phyloP scores from a whole-genome alignment of 441 rosid genomes.

The Mallotus repandus region DNA sequence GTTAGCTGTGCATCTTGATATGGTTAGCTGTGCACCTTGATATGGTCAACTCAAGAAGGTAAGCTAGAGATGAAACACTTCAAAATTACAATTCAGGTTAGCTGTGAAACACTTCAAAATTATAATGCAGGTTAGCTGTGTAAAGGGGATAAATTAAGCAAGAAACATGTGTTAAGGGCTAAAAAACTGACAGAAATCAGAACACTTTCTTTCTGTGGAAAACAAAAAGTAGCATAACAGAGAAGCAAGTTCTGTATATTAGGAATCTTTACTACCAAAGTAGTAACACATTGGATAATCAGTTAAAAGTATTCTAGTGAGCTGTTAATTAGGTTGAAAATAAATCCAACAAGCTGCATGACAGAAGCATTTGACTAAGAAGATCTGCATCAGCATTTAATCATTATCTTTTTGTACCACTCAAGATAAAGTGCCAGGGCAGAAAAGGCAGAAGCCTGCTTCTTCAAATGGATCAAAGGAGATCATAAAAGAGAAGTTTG shows the following conservation, averaged over 20 bases:
- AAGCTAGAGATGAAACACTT: not conserved
- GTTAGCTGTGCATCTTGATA: too few relatives aligned
- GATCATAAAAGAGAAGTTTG: conserved; percentile 13
- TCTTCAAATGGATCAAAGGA: conserved; percentile 2
- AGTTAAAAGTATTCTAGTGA: conserved; percentile 2
- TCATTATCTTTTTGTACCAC: not conserved
- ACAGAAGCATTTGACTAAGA: not conserved
- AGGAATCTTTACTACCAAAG: too few relatives aligned
- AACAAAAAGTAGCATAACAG: not conserved
- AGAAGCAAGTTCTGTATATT: not conserved
- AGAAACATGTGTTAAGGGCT: not conserved
- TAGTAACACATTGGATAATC: not conserved
- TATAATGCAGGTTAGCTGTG: not conserved
- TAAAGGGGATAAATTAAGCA: not conserved
- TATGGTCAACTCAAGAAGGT: not conserved
- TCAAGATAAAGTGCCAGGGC: not conserved
- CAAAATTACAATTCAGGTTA: not conserved
- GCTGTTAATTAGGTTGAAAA: not conserved
- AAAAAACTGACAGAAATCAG: not conserved
- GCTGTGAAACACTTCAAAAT: not conserved
- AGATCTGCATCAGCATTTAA: not conserved
- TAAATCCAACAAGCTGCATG: conserved; percentile 1
- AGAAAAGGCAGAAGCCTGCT: conserved; percentile 7
- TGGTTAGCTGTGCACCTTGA: not conserved
- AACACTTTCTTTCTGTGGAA: not conserved